These are phyloP conservation scores for Platanthera guangdongensis DNA, from an alignment of 106 monocot species.

Conservation along the genomic window DNA sequence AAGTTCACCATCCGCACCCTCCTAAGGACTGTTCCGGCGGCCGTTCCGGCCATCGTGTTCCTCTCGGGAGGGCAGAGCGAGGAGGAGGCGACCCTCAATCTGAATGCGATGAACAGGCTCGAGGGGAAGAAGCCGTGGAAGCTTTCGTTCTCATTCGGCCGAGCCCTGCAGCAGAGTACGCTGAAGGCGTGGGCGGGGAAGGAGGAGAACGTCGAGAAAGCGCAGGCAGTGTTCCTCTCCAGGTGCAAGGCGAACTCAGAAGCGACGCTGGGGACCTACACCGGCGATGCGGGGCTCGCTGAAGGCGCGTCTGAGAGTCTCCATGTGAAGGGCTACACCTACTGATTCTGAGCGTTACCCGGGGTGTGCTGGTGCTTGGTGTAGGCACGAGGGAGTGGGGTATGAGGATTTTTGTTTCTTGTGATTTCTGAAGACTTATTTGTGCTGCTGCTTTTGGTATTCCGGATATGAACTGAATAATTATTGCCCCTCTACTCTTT, in stretches of 20 bases:
- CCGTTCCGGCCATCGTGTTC: conserved; percentile 30
- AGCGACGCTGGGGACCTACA: conserved; percentile 37
- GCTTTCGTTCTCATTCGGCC: conserved; percentile 32
- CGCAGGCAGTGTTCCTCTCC: conserved; percentile 20
- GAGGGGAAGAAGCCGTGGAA: conserved; percentile 35
- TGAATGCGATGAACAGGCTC: conserved; percentile 31
- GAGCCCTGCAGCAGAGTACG: conserved; percentile 25
- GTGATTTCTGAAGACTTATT: background rate
- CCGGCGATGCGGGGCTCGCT: conserved; percentile 25
- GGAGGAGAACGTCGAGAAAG: conserved; percentile 29
- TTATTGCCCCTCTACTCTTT: too few species aligned
- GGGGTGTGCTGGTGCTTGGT: background rate
- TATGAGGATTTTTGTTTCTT: background rate
- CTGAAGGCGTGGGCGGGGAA: conserved; percentile 31
- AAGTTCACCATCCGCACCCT: conserved; percentile 27
- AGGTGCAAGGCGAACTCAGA: conserved; percentile 37
- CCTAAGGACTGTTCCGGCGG: conserved; percentile 23
- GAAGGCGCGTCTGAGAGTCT: conserved; percentile 35
- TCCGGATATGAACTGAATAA: background rate
- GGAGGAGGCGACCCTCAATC: conserved; percentile 34
- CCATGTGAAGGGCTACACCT: conserved; percentile 41
- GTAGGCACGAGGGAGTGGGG: background rate
- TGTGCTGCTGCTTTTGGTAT: background rate
- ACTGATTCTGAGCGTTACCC: conserved; percentile 3
- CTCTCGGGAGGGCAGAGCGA: conserved; percentile 39